Base-by-base conservation (phyloP, 345 rosid species). In the Acer yangbiense region DNA sequence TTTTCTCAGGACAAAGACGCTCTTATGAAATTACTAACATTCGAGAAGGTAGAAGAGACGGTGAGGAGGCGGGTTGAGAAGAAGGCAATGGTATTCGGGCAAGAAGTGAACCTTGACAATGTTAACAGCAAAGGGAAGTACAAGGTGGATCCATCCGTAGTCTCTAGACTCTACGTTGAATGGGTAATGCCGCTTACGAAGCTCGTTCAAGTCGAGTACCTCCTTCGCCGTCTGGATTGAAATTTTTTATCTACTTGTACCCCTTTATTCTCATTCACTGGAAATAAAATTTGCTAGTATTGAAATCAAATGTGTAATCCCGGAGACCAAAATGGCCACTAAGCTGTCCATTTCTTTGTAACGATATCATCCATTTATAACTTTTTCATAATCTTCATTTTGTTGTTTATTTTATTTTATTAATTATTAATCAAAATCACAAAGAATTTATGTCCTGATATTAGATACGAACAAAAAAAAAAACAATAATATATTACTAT, bases 161-260 rank as follows among this genome's bases (percentile, higher is more conserved):
- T 87, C 14, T 87, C 91, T 25, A 92, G 86, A 29, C 93, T 95
- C 17, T 95, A 90, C 54, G 89, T 80, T 2, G 92, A 93, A 18
- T 93, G 99, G 98, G 86, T 92, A 11, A 95, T 95, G 71, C 98
- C 98, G 64, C 85, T 93, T 25, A 95, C 99, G 48, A 95, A 93
- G 79, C 77, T 12, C 1, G 98, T 95, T 46, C 84, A 95, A 79
- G 89, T 95, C 41, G 90, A 92, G 79, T 95, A 95, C 84, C 97
- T 93, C 61, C 93, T 93, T 8, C 89, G 87, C 21, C 92, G 99
- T 60, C 84, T 93, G 2, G 93, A 93, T 70, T 92, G 87, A 90
- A 21, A 41, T 27, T 16, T 66, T 35, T 21, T 54, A 6, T 1
- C 2, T 18, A 4, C 32, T 41, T 10, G 2, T 7, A 23, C 12